Evolutionary conservation across 352 stramenopile genomes (phyloP).

Genomic region (Globisporangium nunn): DNA sequence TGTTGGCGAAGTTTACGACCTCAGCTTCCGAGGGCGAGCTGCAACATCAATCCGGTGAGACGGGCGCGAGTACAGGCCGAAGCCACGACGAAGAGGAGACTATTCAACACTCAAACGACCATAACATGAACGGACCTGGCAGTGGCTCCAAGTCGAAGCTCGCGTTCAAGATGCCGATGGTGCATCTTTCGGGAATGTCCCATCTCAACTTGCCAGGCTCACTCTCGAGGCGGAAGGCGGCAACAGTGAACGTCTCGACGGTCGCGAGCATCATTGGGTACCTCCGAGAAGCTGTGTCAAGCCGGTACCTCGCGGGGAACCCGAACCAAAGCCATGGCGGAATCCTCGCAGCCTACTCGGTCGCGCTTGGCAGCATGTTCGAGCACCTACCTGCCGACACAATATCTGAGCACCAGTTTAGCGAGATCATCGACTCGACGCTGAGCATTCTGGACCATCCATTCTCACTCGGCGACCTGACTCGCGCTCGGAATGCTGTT

Average conservation of each 20-base stretch:
- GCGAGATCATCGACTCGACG: constrained; percentile 57
- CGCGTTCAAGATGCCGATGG: constrained; percentile 54
- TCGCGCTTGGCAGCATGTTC: constrained; percentile 75
- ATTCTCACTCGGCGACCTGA: constrained; percentile 65
- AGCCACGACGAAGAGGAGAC: constrained; percentile 24
- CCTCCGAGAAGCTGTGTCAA: constrained; percentile 67
- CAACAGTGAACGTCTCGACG: constrained; percentile 59
- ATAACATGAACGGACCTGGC: constrained; percentile 5
- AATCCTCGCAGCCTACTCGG: constrained; percentile 60
- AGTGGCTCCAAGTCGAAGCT: constrained; percentile 41
- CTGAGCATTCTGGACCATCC: constrained; percentile 65
- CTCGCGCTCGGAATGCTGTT: constrained; percentile 70
- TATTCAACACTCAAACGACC: constrained; percentile 9
- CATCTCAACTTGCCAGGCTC: constrained; percentile 29
- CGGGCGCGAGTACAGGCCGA: constrained; percentile 4
- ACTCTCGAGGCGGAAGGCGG: constrained; percentile 50
- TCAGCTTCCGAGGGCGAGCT: constrained; percentile 25
- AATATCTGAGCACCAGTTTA: constrained; percentile 53
- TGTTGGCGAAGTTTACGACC: constrained; percentile 68
- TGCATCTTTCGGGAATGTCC: constrained; percentile 51
- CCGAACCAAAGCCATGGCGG: constrained; percentile 53
- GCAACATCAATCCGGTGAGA: constrained; percentile 1
- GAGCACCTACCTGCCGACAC: constrained; percentile 54
- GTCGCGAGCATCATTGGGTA: constrained; percentile 70
- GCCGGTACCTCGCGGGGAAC: constrained; percentile 43